These are phyloP conservation scores for Dactylellina drechsleri DNA, from an alignment of 2,329 filamentous ascomycete species.

Conservation along the genomic window DNA sequence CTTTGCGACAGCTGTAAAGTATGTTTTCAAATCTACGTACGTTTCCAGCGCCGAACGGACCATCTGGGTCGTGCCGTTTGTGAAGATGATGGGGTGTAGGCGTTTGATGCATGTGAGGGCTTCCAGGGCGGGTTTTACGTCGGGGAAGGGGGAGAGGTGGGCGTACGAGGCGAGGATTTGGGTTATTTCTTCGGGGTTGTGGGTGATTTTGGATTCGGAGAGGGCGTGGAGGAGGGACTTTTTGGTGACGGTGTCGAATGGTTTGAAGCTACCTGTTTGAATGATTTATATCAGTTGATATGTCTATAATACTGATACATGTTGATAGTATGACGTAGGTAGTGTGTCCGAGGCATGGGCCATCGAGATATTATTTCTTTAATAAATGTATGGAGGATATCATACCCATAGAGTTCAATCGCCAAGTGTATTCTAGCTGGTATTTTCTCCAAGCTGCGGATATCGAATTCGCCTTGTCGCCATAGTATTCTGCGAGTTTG, in stretches of 20 bases:
- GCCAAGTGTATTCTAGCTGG: constrained; percentile 82
- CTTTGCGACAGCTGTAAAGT: constrained; percentile 61
- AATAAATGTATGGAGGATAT: constrained; percentile 27
- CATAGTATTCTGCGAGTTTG: constrained; percentile 66
- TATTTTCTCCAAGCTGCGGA: constrained; percentile 73
- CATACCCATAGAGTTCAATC: constrained; percentile 78
- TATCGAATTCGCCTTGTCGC: constrained; percentile 67
- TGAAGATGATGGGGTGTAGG: constrained; percentile 72
- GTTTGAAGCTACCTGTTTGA: constrained; percentile 68
- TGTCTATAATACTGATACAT: constrained; percentile 5
- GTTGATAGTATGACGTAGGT: neutral
- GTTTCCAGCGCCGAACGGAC: constrained; percentile 68
- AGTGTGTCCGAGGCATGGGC: constrained; percentile 22
- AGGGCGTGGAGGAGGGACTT: constrained; percentile 73
- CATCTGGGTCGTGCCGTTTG: constrained; percentile 75
- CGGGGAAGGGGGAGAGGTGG: constrained; percentile 72
- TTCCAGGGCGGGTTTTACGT: constrained; percentile 69
- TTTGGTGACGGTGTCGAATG: constrained; percentile 73
- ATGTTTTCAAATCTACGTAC: constrained; percentile 64
- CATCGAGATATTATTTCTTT: neutral
- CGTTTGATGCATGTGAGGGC: constrained; percentile 60
- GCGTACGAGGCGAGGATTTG: constrained; percentile 73
- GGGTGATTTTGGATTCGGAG: constrained; percentile 64
- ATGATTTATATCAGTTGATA: neutral
- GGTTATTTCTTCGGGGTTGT: constrained; percentile 59